A percentile compares a stretch with the other conserved stretches of the same genome.
Evolutionary conservation across 768 basidiomycete genomes (phyloP).

Genomic region (Boletellus sp.): DNA sequence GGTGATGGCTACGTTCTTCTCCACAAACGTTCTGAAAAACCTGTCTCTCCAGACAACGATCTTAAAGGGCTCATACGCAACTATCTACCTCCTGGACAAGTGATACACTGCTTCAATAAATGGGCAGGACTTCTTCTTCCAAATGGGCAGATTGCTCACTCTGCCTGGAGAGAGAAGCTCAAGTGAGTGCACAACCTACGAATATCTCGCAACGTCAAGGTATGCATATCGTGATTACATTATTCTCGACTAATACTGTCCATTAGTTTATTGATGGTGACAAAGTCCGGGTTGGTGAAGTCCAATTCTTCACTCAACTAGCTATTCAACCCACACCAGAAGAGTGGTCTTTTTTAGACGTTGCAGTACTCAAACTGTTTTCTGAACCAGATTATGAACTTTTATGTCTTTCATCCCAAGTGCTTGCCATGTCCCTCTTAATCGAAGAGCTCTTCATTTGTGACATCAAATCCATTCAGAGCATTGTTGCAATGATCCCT

Average conservation of each 20-base stretch:
- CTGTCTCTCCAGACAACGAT: not conserved
- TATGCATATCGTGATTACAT: not conserved
- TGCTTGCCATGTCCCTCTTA: conserved; percentile 15
- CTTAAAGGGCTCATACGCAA: not conserved
- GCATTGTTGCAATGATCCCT: conserved; percentile 28
- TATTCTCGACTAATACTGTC: not conserved
- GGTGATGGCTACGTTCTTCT: not conserved
- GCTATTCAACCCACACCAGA: not conserved
- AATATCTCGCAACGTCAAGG: conserved; percentile 17
- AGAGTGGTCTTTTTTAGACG: not conserved
- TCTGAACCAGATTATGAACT: conserved; percentile 16
- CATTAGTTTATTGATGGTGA: not conserved
- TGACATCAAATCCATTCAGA: conserved; percentile 12
- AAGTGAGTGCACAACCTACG: not conserved
- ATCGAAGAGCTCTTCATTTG: conserved; percentile 14
- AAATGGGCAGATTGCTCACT: conserved; percentile 22
- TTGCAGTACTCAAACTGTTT: conserved; percentile 21
- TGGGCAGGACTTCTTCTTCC: conserved; percentile 18
- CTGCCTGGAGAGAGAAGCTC: conserved; percentile 1
- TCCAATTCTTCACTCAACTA: conserved; percentile 14
- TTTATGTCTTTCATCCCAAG: conserved; percentile 15
- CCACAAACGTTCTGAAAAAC: not conserved
- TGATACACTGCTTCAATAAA: not conserved
- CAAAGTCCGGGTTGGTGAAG: conserved; percentile 15
- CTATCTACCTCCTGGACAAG: not conserved